Base-by-base conservation (phyloP, 345 rosid genomes). In the Bretschneidera sinensis region DNA sequence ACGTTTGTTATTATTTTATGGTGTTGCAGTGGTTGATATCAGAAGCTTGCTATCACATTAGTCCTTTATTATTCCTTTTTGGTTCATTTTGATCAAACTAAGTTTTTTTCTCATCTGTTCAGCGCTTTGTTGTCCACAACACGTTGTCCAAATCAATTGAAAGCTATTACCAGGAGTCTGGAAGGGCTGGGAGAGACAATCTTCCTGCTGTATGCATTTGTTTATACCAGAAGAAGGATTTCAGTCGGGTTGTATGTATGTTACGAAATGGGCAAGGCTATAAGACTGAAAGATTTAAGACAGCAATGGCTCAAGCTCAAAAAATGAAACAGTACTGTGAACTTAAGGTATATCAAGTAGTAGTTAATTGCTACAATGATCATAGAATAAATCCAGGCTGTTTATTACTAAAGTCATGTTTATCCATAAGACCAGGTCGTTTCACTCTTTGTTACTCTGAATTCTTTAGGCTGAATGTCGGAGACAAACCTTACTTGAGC, bases 101-200 rank as follows among this genome's bases (percentile, higher is more conserved):
- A 43, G n/a, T 33, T 18, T 18, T 54, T 55, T 17, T 35, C 9
- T 25, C 49, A 52, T 62, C 19, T 63, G 35, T 48, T 47, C 90
- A 89, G 97, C 85, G 85, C 59, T 92, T 92, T 59, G 96, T 92
- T 33, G 50, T 87, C 71, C 98, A 89, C 77, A 92, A 89, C 62
- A 84, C 96, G 28, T 43, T 92, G 85, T 92, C 96, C n/a, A 92
- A 87, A 79, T 87, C 97, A 54, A 70, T 87, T 17, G 95, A 92
- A 73, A 92, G 97, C 77, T 92, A 92, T 51, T 92, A 92, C 66
- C 97, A 89, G 79, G 98, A 92, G 72, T 87, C 92, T 33, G 95
- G 98, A 55, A 85, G 98, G 72, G 97, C 97, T 24, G 92, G 84
- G 43, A 83, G 98, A 62, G 98, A 92, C 65, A 84, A 79, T 70